These are phyloP conservation scores for Trichoderma sp. DNA, from an alignment of 2,329 filamentous ascomycete species.

Conservation along the genomic window DNA sequence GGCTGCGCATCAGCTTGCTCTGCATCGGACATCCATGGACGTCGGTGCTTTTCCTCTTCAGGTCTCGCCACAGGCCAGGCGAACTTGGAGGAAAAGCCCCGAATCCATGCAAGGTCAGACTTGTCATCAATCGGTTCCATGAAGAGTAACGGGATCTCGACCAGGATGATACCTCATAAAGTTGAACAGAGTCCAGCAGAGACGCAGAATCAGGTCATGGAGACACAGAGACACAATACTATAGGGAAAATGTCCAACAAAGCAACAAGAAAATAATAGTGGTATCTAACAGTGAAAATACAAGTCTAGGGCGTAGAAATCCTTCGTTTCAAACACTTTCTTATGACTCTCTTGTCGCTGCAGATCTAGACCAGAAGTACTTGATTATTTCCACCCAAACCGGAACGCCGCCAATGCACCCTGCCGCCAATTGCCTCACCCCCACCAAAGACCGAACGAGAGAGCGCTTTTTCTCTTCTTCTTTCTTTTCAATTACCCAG, in stretches of 20 bases:
- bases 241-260: background rate
- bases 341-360: constrained; percentile 37
- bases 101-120: background rate
- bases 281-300: constrained; percentile 25
- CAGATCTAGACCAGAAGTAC: constrained; percentile 43
- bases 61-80: background rate
- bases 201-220: background rate
- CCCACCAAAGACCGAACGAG: constrained; percentile 23
- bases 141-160: too few species aligned
- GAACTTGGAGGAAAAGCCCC: constrained; percentile 7
- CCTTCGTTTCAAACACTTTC: constrained; percentile 23
- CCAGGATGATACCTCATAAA: too few species aligned
- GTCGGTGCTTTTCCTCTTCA: constrained; percentile 17
- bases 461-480: constrained; percentile 1
- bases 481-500: too few species aligned
- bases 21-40: background rate
- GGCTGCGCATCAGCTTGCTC: background rate
- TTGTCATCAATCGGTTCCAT: background rate
- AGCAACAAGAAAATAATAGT: constrained; percentile 17
- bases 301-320: constrained; percentile 24
- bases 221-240: background rate
- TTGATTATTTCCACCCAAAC: constrained; percentile 45
- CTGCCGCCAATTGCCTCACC: constrained; percentile 34
- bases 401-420: constrained; percentile 50
- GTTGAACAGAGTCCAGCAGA: background rate